Percentiles rank a stretch among this genome's conserved stretches.
These are phyloP conservation scores for Pseudotsuga menziesii DNA, from an alignment of 75 land plant species.

Conservation along the genomic window DNA sequence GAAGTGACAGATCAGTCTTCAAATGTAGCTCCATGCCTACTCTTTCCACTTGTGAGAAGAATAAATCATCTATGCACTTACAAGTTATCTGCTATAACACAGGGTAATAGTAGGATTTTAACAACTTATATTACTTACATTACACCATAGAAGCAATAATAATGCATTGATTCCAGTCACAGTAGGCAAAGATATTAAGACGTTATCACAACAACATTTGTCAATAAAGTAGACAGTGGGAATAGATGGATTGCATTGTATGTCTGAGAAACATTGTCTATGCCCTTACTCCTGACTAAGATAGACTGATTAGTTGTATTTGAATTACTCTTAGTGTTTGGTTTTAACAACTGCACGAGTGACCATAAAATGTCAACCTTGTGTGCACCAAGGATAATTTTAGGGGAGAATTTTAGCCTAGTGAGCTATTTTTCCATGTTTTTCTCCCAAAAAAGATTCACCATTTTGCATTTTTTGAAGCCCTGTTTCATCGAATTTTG, in stretches of 20 bases:
- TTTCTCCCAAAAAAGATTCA: no score
- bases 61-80: neutral
- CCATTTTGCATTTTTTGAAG: no score
- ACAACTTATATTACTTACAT: neutral
- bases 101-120: neutral
- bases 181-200: neutral
- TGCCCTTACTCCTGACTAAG: neutral
- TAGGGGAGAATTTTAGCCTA: no score
- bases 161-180: neutral
- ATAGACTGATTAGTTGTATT: neutral
- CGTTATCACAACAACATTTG: neutral
- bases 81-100: neutral
- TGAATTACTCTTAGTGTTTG: slow-evolving; percentile 17
- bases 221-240: slow-evolving; percentile 10
- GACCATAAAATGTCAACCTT: slow-evolving; percentile 60
- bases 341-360: slow-evolving; percentile 47
- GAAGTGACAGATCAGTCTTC: neutral
- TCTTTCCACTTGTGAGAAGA: neutral
- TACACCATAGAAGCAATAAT: neutral
- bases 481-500: no score
- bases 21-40: neutral
- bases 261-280: slow-evolving; percentile 13
- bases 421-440: no score
- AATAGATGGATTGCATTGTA: slow-evolving; percentile 21
- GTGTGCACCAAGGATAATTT: no score